Conservation (phyloP, 23 red algal genomes). For the Gracilaria domingensis region DNA sequence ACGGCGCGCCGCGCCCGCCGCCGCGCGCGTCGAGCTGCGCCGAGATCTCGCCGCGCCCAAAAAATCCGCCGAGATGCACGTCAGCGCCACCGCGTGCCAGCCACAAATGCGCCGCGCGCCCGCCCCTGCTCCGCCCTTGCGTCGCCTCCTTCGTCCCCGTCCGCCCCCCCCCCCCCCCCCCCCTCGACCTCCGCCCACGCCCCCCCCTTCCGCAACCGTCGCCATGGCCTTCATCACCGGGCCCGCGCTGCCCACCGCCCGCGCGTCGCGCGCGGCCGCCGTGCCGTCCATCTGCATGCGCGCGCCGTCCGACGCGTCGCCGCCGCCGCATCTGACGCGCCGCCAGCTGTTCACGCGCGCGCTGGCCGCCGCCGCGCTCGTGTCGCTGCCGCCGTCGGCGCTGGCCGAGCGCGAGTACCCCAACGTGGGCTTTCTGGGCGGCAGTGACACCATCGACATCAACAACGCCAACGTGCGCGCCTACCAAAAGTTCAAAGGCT, state of each 20-base stretch:
- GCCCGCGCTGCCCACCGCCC: slow-evolving; percentile 52
- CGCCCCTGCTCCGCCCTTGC: background rate
- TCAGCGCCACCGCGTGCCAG: background rate
- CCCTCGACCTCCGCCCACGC: background rate
- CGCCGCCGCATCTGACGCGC: slow-evolving; percentile 15
- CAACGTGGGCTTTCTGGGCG: slow-evolving; percentile 88
- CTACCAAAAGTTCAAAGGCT: slow-evolving; percentile 85
- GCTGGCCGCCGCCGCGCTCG: slow-evolving; percentile 58
- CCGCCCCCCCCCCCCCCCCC: background rate
- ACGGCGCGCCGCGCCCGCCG: too few relatives aligned
- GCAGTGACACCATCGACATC: slow-evolving; percentile 91
- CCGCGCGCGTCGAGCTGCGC: slow-evolving; percentile 11
- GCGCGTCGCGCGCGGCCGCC: background rate
- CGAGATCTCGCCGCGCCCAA: slow-evolving; percentile 4
- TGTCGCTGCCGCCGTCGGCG: slow-evolving; percentile 45
- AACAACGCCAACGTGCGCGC: slow-evolving; percentile 99
- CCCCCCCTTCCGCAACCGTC: background rate
- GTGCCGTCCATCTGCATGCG: slow-evolving; percentile 31
- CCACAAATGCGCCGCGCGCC: too few relatives aligned
- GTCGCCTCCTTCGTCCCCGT: background rate
- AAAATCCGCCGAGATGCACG: slow-evolving; percentile 17
- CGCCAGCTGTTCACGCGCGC: slow-evolving; percentile 40
- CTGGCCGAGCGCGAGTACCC: slow-evolving; percentile 89
- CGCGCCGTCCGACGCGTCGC: background rate
- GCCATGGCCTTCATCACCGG: slow-evolving; percentile 69